phyloP scores from a whole-genome alignment of 2,329 filamentous ascomycete genomes.

The Neurospora sp. region DNA sequence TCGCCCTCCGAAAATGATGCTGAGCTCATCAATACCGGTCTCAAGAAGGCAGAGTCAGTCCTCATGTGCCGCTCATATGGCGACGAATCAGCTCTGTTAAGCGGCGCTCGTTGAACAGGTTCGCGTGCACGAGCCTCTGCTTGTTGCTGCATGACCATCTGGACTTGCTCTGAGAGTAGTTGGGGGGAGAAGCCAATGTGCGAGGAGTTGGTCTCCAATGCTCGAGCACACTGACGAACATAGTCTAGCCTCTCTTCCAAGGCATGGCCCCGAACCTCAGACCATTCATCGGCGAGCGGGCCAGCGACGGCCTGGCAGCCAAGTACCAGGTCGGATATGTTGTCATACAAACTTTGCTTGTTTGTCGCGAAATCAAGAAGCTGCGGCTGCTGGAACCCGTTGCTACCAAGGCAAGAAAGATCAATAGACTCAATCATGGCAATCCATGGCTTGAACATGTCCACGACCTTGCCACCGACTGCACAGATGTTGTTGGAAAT shows the following conservation, averaged over 20 bases:
- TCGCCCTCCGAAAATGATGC: constrained; percentile 60
- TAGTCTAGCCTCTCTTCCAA: constrained; percentile 78
- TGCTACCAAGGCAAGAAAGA: constrained; percentile 60
- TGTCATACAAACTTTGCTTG: constrained; percentile 91
- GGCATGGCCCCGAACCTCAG: constrained; percentile 80
- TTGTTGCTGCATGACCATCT: constrained; percentile 41
- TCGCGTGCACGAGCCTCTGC: constrained; percentile 35
- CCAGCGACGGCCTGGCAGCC: constrained; percentile 87
- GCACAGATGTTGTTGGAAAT: constrained; percentile 76
- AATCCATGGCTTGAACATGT: constrained; percentile 85
- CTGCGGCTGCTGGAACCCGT: constrained; percentile 73
- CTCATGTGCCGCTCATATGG: constrained; percentile 48
- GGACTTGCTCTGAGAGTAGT: constrained; percentile 74
- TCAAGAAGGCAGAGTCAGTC: constrained; percentile 41
- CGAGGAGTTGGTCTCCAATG: constrained; percentile 76
- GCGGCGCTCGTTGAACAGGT: constrained; percentile 35
- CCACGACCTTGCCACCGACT: constrained; percentile 69
- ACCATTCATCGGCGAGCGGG: constrained; percentile 90
- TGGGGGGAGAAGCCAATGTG: constrained; percentile 85
- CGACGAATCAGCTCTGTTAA: constrained; percentile 50
- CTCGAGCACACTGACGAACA: constrained; percentile 66
- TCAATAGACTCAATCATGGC: constrained; percentile 87
- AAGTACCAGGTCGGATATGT: constrained; percentile 79
- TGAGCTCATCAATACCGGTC: constrained; percentile 41
- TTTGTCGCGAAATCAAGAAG: constrained; percentile 79